Evolutionary conservation across 2,329 filamentous ascomycete genomes (phyloP), one percentile per base, ranked within the genome.

Genomic region (Bimuria novae-zelandiae): DNA sequence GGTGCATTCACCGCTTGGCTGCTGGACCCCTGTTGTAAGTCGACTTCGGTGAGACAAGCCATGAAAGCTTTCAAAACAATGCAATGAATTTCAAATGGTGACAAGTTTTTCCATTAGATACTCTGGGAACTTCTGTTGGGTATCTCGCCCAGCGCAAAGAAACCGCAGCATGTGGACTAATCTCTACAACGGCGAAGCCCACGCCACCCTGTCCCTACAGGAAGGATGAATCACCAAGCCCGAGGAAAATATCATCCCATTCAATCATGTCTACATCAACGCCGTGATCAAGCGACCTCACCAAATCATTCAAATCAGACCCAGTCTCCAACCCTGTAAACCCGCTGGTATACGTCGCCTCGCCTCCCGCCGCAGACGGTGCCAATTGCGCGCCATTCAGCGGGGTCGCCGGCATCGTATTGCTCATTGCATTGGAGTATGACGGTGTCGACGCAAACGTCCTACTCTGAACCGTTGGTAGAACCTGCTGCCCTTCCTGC

Each of bases 191-290:
- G n/a, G n/a, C n/a, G n/a, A n/a, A n/a, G n/a, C n/a, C n/a, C n/a
- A n/a, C n/a, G n/a, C n/a, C n/a, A n/a, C n/a, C n/a, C n/a, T n/a
- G n/a, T n/a, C n/a, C n/a, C n/a, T 40, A 57, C 17, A 39, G 30
- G 8, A 46, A 25, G 30, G 32, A 36, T 7, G 46, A 49, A 23
- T 35, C 40, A 12, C 44, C 44, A 30, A 43, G 30, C n/a, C 50
- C 37, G n/a, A 43, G 36, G 16, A 60, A 56, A 10, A 60, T 53
- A 35, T 57, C 48, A 39, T 60, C 42, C 57, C 57, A 60, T 25
- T 60, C 52, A 17, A 54, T 54, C 35, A 35, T 58, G 4, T 45
- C 52, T 1, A 51, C 45, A 29, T 55, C 52, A 6, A 53, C n/a
- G 12, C 57, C 50, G n/a, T 58, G 52, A 12, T 55, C 55, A 21